Base-by-base conservation (phyloP, 306 rosid species). In the Lathyrus tuberosus region DNA sequence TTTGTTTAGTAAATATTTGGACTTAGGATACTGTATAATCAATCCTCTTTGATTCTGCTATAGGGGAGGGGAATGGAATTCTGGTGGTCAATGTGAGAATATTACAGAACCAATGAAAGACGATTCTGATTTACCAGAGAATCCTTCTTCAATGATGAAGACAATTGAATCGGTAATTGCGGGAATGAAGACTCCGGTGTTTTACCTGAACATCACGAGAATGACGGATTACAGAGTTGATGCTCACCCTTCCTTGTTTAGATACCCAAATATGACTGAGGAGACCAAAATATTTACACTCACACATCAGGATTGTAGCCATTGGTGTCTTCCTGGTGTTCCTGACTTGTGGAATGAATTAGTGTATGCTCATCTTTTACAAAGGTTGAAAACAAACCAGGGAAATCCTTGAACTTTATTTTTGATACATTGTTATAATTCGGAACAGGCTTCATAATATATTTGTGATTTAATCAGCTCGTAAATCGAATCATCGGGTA, bases 251-350 rank as follows among this genome's bases (percentile, higher is more conserved):
- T 94, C 98, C 37, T 42, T 88, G 53, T 90, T 84, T 70, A 84
- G 98, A 79, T 76, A 73, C 79, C 78, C 65, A 41, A 81, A 49
- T 74, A 35, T 74, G 94, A 8, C 60, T 42, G 78, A 72, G 28
- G 85, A 79, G 60, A 87, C 82, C 57, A 81, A 79, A 53, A 77
- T 4, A 67, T 67, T 80, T 0, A 87, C 86, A 10, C 69, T 78
- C 44, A 76, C 35, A 49, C 81, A 73, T 78, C 98, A 93, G 68
- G 98, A 93, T 65, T 93, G 98, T 80, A 90, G 97, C 78, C 98
- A 93, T 80, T 93, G 98, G 98, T 93, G 98, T 80, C 98, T 93
- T 73, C 97, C 98, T 0, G 98, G 98, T 22, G 96, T 93, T 67
- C 98, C 98, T n/a, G 98, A 93, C 20, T 51, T 86, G 14, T 93